Conservation (phyloP, 2,329 filamentous ascomycete species). For the Cytospora chrysosperma region DNA sequence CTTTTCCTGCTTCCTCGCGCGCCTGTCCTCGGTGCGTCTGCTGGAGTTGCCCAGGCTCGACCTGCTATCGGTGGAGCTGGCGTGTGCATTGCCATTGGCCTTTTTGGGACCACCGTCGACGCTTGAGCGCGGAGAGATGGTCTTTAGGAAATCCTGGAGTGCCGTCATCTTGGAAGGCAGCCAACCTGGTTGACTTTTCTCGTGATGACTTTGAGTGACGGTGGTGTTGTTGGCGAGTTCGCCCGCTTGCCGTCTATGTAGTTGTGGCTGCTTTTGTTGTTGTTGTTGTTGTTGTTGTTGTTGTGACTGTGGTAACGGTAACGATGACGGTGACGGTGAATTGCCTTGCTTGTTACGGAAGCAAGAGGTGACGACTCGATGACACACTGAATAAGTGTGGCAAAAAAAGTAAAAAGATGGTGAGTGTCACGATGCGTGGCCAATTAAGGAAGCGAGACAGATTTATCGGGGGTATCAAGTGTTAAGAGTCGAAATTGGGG, state of each 20-base stretch:
- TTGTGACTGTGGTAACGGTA: background rate
- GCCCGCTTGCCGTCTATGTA: background rate
- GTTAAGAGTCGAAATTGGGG: background rate
- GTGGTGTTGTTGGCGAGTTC: background rate
- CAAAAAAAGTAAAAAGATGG: background rate
- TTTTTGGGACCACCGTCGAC: slow-evolving; percentile 7
- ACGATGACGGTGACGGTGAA: background rate
- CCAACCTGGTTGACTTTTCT: background rate
- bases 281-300: background rate
- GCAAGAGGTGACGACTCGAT: background rate
- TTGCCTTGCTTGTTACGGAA: background rate
- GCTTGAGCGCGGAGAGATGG: slow-evolving; percentile 23
- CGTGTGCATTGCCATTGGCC: background rate
- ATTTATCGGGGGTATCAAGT: background rate
- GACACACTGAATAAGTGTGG: background rate
- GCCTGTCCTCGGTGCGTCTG: slow-evolving; percentile 31
- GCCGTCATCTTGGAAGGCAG: slow-evolving; percentile 17
- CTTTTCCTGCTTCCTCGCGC: slow-evolving; percentile 35
- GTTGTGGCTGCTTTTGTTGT: background rate
- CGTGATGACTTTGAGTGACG: background rate
- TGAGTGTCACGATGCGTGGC: background rate
- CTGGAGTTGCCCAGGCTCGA: slow-evolving; percentile 19
- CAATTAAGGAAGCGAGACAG: background rate
- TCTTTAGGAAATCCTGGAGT: slow-evolving; percentile 22
- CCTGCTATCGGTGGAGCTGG: slow-evolving; percentile 2